Evolutionary conservation across 192 early-diverging fungal genomes (phyloP), one percentile per base, ranked within the genome.

Genomic region (Coemansia biformis): DNA sequence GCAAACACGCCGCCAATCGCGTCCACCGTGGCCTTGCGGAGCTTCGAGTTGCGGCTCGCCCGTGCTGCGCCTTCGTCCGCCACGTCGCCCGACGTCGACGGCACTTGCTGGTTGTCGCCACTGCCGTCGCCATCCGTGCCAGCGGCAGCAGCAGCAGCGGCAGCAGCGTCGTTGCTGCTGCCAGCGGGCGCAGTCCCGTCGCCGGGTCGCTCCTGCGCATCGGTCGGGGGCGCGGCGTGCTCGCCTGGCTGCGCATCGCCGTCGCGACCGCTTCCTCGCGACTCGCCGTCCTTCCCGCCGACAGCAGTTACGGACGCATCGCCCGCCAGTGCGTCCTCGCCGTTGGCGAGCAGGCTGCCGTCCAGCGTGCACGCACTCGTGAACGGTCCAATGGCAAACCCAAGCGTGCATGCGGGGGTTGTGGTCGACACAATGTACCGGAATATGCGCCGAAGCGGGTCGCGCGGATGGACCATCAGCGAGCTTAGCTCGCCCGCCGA

Each of bases 311-410:
- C 7, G 21, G 42, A 1, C 22, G 10, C 15, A 36, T 21, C 18
- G 12, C 5, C 38, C 1, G 21, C 22, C 7, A 15, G 29, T n/a
- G 23, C 46, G 22, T 37, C 42, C 15, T 23, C 44, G 14, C 59
- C 47, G n/a, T 24, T 34, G 5, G 39, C 45, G 17, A 77, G 41
- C 21, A 57, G 32, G 34, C 50, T 43, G 30, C 64, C 51, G 36
- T 66, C 68, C 39, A 68, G 33, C n/a, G 75, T 51, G n/a, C 46
- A 59, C 4, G 59, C 63, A 30, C 61, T 60, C 10, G 55, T 53
- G 44, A 87, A 81, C 13, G 85, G 83, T 0, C 87, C 89, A 5
- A 78, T 70, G 2, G 80, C 86, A 62, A 91, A 88, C 6, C 81
- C 82, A 36, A 91, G 79, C 24, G 78, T 78, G 11, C 83, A 80